Evolutionary conservation across 768 basidiomycete species (phyloP), one percentile per base, ranked within the genome.

Genomic region (Hortiboletus flavorubellus): DNA sequence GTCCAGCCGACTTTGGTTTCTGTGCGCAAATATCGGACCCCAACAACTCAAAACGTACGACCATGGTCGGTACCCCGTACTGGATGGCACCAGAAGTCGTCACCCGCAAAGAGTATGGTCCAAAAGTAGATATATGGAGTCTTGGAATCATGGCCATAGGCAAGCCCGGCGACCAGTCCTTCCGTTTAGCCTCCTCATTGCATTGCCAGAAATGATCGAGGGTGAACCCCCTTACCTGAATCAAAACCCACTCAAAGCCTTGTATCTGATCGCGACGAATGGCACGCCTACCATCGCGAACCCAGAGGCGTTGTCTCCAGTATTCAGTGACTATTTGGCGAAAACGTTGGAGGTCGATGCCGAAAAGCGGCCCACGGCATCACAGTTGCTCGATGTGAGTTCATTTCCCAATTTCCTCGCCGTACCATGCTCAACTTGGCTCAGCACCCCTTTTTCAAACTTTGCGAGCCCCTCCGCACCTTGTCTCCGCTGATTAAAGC

Each of bases 41-140:
- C n/a, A 85, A 85, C 9, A 85, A 89, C 59, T 85, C 93, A 4
- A 97, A 97, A 75, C 86, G 95, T 29, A 96, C 94, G 35, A 97
- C 95, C 35, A 98, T 98, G 95, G 94, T 98, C 47, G 95, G 95
- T 3, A 97, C 95, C 1, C 95, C 95, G 1, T 98, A 98, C 70
- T 98, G 95, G 95, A 97, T 98, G 95, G 95, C 95, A 0, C 95
- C 95, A 0, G 95, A 98, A 70, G 95, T 98, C 46, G 95, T 97
- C 60, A 98, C 94, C 26, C 85, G 94, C 51, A 97, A 97, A 72
- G 95, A 97, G 73, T 97, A 97, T 70, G 95, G 95, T 0, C 91
- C 95, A 14, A 98, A 98, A 69, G 95, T 98, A n/a, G 95, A 97
- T 65, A 93, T 98, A 54, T 97, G 95, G 94, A 90, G 87, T 69